Base-by-base conservation (phyloP, 83 land plant species). In the Larix sibirica region DNA sequence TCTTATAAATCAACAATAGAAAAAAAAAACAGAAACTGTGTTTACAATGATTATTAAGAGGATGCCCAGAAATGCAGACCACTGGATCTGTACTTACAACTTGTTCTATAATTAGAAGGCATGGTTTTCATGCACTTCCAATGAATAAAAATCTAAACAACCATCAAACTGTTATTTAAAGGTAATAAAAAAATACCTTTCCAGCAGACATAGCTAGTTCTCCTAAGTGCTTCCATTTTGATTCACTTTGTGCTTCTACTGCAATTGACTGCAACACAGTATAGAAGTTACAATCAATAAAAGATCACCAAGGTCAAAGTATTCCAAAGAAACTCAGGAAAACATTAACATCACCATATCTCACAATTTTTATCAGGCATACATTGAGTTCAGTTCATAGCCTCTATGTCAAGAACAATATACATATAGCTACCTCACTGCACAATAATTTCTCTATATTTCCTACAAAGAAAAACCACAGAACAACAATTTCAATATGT, bases 141-240 rank as follows among this genome's bases (percentile, higher is more conserved):
- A 31, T 13, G 2, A 40, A 71, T 71, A 71, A 73, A 54, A 54
- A 73, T 40, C 17, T 4, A 42, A 40, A 20, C 42, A 20, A 73
- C n/a, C n/a, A 44, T 40, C 7, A 3, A 73, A 73, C 3, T 9
- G 23, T 0, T 12, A 33, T 9, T 1, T 7, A 77, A 76, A 65
- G 31, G 44, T 38, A 82, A 14, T 59, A n/a, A 73, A 73, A n/a
- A 40, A 24, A 40, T 89, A 97, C 99, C 98, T 93, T 94, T 81
- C 99, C 99, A 80, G 91, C 83, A 70, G 99, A 95, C 95, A 97
- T 95, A 24, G 99, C 99, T 81, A 97, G 73, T 80, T 97, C 97
- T 69, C 99, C 99, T 80, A 97, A 88, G 69, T 97, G 98, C 89
- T 92, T 97, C 99, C 99, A 97, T 86, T 96, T 97, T 28, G 98